phyloP scores from a whole-genome alignment of 108 stramenopile genomes.

The Fistulifera solaris region DNA sequence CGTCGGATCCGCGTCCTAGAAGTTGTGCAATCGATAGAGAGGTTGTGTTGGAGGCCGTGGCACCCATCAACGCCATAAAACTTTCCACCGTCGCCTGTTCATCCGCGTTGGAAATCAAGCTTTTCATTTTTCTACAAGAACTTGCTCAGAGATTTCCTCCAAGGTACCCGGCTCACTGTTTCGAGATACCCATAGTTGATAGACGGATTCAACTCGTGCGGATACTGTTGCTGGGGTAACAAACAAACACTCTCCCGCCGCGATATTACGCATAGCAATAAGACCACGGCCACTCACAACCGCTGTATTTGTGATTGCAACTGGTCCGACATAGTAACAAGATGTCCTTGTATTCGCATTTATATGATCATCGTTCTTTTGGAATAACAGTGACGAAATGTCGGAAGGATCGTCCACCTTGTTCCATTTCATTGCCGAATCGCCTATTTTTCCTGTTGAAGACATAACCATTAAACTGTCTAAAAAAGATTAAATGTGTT shows the following conservation, averaged over 20 bases:
- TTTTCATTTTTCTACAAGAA: constrained; percentile 44
- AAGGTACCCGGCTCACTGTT: constrained; percentile 10
- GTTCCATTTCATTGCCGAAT: too few relatives aligned
- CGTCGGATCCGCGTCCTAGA: neutral
- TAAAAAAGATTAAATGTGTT: too few relatives aligned
- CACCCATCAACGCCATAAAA: neutral
- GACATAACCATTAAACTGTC: too few relatives aligned
- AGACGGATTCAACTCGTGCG: constrained; percentile 22
- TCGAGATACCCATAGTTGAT: neutral
- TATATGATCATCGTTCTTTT: neutral
- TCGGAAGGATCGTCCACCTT: neutral
- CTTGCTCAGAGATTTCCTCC: constrained; percentile 42
- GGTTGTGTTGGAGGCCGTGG: neutral
- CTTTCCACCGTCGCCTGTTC: neutral
- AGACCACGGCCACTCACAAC: constrained; percentile 28
- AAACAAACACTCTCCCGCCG: constrained; percentile 59
- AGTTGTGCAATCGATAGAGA: neutral
- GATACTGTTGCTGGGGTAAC: constrained; percentile 43
- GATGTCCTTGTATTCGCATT: neutral
- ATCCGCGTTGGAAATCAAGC: neutral
- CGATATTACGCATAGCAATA: constrained; percentile 45
- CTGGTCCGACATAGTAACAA: neutral
- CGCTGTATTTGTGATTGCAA: constrained; percentile 5
- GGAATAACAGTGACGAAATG: neutral
- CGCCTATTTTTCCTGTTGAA: too few relatives aligned